Percentiles rank a stretch among this genome's conserved stretches.
These are phyloP conservation scores for Cladosporium sp. DNA, from an alignment of 2,329 filamentous ascomycete genomes.

Conservation along the genomic window DNA sequence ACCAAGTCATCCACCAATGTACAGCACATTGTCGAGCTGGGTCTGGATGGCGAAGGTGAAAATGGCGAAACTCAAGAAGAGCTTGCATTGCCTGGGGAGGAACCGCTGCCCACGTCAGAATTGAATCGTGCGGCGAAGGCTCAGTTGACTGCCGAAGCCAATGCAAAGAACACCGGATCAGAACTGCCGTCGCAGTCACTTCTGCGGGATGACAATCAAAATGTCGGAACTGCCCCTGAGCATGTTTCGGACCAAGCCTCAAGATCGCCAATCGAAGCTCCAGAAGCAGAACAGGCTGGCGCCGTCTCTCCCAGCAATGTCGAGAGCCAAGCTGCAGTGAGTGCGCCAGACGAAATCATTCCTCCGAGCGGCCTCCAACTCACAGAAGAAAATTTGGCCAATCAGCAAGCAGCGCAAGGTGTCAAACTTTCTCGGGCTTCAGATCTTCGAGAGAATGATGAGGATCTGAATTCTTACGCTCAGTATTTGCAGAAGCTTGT, in stretches of 20 bases:
- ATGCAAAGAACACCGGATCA: background rate
- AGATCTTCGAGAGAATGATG: slow-evolving; percentile 35
- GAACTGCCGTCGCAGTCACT: background rate
- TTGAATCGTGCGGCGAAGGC: slow-evolving; percentile 27
- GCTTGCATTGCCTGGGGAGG: slow-evolving; percentile 10
- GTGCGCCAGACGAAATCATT: slow-evolving; percentile 5
- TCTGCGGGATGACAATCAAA: background rate
- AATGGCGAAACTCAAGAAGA: background rate
- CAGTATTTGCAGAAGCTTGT: slow-evolving; percentile 27
- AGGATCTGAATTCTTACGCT: slow-evolving; percentile 29
- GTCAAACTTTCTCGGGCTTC: slow-evolving; percentile 25
- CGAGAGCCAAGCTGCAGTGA: background rate
- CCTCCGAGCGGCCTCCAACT: slow-evolving; percentile 23
- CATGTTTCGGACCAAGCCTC: background rate
- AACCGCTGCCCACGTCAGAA: slow-evolving; percentile 26
- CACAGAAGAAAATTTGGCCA: slow-evolving; percentile 37
- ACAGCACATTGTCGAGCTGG: background rate
- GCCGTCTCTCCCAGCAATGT: background rate
- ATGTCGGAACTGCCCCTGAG: background rate
- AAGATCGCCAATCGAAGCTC: background rate
- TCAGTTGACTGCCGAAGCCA: slow-evolving; percentile 24
- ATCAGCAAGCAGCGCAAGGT: slow-evolving; percentile 32
- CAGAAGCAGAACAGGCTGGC: background rate
- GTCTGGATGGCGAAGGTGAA: background rate
- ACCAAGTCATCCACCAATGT: background rate